Conservation (phyloP, 805 yeast species). For the Jamesozyma gamospora region DNA sequence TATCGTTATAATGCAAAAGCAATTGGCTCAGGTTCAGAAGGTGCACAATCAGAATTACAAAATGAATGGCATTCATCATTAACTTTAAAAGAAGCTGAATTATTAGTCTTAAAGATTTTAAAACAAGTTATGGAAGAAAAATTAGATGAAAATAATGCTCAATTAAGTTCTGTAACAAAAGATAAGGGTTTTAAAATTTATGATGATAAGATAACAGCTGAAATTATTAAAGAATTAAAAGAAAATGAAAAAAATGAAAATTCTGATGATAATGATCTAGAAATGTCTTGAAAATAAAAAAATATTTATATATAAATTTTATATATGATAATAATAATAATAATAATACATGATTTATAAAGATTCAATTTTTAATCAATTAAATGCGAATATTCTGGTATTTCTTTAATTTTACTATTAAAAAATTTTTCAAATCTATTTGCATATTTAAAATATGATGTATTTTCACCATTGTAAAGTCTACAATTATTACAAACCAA, state of each 20-base stretch:
- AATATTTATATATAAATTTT: background rate
- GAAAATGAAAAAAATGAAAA: conserved; percentile 50
- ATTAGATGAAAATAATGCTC: conserved; percentile 89
- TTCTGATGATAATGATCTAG: conserved; percentile 28
- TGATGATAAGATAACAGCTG: conserved; percentile 71
- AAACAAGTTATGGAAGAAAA: conserved; percentile 99
- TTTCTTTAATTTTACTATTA: conserved; percentile 70
- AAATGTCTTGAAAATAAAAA: conserved; percentile 20
- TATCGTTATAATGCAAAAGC: conserved; percentile 98
- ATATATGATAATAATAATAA: background rate
- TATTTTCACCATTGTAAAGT: conserved; percentile 83
- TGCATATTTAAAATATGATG: conserved; percentile 93
- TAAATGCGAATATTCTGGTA: conserved; percentile 82
- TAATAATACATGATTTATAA: background rate
- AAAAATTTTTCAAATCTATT: conserved; percentile 86
- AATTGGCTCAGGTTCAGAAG: conserved; percentile 97
- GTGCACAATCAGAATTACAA: conserved; percentile 96
- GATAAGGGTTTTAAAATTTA: conserved; percentile 81
- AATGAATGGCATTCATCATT: conserved; percentile 91
- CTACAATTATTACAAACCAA: conserved; percentile 86
- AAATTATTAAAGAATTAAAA: conserved; percentile 65
- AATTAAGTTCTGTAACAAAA: conserved; percentile 83
- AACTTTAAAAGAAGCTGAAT: conserved; percentile 87
- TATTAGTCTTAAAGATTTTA: conserved; percentile 74
- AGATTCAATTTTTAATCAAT: too few relatives aligned